A percentile compares a stretch with the other conserved stretches of the same genome.
phyloP scores from a whole-genome alignment of 768 basidiomycete species.

The Leccinum variicolor region DNA sequence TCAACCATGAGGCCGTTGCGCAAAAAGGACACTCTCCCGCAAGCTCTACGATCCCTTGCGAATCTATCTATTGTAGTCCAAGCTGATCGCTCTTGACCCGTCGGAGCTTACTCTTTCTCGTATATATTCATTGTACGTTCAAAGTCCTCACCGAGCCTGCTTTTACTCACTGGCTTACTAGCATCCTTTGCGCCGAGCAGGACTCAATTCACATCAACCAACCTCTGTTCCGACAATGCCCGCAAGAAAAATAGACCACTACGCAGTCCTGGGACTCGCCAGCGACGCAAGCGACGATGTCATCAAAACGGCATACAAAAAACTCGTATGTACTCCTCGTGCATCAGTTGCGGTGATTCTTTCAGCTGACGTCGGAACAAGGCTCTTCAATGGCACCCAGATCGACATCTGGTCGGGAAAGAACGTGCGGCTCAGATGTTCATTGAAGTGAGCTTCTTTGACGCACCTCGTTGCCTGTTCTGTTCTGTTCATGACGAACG shows the following conservation, averaged over 20 bases:
- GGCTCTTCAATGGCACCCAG: constrained; percentile 69
- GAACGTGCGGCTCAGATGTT: constrained; percentile 54
- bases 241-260: constrained; percentile 25
- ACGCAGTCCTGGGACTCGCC: constrained; percentile 45
- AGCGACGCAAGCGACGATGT: constrained; percentile 46
- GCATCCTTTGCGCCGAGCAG: constrained; percentile 6
- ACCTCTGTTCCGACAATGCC: constrained; percentile 27
- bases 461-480: neutral
- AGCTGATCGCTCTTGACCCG: constrained; percentile 23
- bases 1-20: constrained; percentile 28
- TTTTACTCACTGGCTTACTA: constrained; percentile 5
- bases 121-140: constrained; percentile 25
- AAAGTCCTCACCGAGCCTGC: constrained; percentile 5
- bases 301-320: constrained; percentile 60
- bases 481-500: constrained; percentile 1
- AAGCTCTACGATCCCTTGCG: constrained; percentile 23
- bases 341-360: constrained; percentile 21
- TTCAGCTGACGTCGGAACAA: constrained; percentile 20
- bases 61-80: constrained; percentile 18
- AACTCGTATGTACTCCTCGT: constrained; percentile 42
- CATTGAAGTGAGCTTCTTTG: constrained; percentile 45
- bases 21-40: constrained; percentile 13
- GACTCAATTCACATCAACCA: constrained; percentile 9
- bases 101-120: constrained; percentile 21
- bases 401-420: constrained; percentile 52